Evolutionary conservation across 768 basidiomycete genomes (phyloP), one percentile per base, ranked within the genome.

Genomic region (Psilocybe azurescens): DNA sequence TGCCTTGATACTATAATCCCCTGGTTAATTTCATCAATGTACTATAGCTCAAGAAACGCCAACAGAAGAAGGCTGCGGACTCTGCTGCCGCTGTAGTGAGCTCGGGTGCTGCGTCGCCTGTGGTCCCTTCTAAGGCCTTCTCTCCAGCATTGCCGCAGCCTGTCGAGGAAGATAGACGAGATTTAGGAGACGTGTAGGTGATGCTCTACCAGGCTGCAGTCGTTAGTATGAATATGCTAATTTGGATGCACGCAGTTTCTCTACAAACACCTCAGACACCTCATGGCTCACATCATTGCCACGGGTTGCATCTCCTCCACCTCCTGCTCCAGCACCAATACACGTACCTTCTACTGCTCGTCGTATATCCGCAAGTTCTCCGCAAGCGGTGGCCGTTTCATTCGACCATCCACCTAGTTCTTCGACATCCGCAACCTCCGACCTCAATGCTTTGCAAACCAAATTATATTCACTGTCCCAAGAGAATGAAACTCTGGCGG

Each of bases 11-110:
- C 28, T 51, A 49, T 33, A 56, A 49, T 58, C 28, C 60, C 47
- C 46, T 39, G 50, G 52, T 69, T 36, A 57, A 62, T 36, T 53
- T 58, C 60, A 54, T 61, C 50, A 51, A 54, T 51, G 39, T 56
- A 5, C 33, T 56, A 47, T 58, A 94, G 91, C 82, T 94, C 73
- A 92, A 93, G 82, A 92, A 91, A 75, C 84, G 89, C 61, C 90
- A 90, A 66, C 88, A 88, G 68, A 86, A 90, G 78, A 92, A 91
- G 74, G 79, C 80, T 44, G 79, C 78, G 51, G 85, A 80, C 55
- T 73, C 74, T 50, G 66, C 73, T 53, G 59, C 71, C 51, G 58
- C 70, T 65, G 61, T 70, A 47, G 53, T 70, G 49, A 71, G 70
- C 36, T 73, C 78, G 39, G 72, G 72, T 60, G 75, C 75, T 58